Evolutionary conservation across 2,329 filamentous ascomycete genomes (phyloP).

Genomic region (Bipolaris cookei): DNA sequence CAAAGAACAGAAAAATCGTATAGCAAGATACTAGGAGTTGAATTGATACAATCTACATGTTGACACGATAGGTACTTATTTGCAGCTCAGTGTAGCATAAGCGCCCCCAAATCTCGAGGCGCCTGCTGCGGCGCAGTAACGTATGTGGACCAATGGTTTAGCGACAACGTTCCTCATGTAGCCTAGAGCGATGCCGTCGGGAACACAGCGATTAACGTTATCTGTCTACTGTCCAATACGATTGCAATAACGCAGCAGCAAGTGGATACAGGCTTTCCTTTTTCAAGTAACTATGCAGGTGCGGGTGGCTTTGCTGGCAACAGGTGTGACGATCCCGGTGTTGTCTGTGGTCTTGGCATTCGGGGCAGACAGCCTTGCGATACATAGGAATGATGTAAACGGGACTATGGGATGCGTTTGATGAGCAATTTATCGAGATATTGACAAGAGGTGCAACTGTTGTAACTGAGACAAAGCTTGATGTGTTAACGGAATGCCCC

Average conservation of each 20-base stretch:
- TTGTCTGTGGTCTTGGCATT: slow-evolving; percentile 3
- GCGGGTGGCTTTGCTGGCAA: slow-evolving; percentile 7
- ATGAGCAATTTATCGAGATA: not conserved
- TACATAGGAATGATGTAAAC: not conserved
- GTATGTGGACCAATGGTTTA: slow-evolving; percentile 10
- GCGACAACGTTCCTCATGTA: slow-evolving; percentile 7
- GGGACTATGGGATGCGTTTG: not conserved
- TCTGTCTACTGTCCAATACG: slow-evolving; percentile 3
- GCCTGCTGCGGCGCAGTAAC: slow-evolving; percentile 12
- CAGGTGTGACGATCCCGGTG: not conserved
- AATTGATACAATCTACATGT: slow-evolving; percentile 4
- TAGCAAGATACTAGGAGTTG: not conserved
- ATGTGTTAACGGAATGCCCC: slow-evolving; percentile 31
- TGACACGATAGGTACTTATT: slow-evolving; percentile 14
- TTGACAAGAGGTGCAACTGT: not conserved
- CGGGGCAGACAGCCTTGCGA: not conserved
- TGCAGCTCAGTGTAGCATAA: slow-evolving; percentile 3
- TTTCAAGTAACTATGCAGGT: not conserved
- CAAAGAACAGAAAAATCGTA: not conserved
- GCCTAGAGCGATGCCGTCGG: slow-evolving; percentile 1
- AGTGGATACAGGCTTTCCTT: not conserved
- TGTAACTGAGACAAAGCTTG: not conserved
- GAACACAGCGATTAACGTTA: not conserved
- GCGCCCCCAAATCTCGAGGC: slow-evolving; percentile 13
- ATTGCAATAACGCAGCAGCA: slow-evolving; percentile 1